phyloP scores from a whole-genome alignment of 495 filamentous ascomycete species.

The Aspergillus incahuasiensis region DNA sequence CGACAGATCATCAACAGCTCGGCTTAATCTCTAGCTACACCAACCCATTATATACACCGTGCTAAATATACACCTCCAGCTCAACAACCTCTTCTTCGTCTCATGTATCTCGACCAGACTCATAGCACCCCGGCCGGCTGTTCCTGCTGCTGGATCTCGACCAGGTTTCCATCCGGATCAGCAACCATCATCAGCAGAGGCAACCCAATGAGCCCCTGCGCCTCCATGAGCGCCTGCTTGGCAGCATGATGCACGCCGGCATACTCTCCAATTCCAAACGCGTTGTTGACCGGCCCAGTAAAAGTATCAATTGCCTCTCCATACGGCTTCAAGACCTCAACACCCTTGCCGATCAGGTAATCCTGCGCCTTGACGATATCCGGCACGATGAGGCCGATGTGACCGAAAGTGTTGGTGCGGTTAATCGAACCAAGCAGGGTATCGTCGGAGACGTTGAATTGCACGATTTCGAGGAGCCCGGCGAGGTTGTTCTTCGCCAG shows the following conservation, averaged over 20 bases:
- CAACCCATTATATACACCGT: not conserved
- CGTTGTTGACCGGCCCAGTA: conserved; percentile 4
- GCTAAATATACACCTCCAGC: not conserved
- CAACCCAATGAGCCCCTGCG: conserved; percentile 1
- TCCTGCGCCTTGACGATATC: conserved; percentile 9
- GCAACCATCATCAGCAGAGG: not conserved
- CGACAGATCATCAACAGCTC: no score
- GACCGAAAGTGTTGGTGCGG: conserved; percentile 5
- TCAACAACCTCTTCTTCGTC: not conserved
- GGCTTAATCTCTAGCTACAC: no score
- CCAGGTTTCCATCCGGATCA: conserved; percentile 6
- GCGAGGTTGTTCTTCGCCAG: conserved; percentile 8
- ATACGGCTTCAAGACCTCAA: conserved; percentile 1
- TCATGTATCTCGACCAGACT: not conserved
- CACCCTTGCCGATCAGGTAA: not conserved
- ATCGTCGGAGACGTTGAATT: conserved; percentile 6
- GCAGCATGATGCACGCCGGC: conserved; percentile 3
- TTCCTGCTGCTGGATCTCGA: conserved; percentile 12
- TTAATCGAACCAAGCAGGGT: not conserved
- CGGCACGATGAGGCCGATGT: conserved; percentile 7
- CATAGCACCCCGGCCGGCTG: not conserved
- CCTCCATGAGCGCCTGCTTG: conserved; percentile 8
- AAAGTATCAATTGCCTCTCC: not conserved
- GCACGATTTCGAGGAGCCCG: conserved; percentile 6
- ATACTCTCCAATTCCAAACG: conserved; percentile 7